phyloP scores from a whole-genome alignment of 805 yeast species.

The Wickerhamiella alocasiicola region DNA sequence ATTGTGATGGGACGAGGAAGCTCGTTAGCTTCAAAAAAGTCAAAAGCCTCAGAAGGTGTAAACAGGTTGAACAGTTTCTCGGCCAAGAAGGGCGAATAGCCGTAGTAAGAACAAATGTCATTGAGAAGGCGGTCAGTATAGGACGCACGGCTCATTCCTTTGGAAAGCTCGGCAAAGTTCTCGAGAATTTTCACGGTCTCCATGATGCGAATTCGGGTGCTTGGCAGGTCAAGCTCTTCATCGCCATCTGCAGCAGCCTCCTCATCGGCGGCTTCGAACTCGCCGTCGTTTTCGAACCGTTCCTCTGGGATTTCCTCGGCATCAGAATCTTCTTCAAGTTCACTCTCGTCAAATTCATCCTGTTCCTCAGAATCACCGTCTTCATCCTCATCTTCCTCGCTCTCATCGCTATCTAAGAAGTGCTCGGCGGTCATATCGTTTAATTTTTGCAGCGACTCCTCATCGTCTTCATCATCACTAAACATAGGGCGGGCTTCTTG shows the following conservation, averaged over 20 bases:
- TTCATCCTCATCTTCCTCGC: conserved; percentile 15
- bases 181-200: conserved; percentile 91
- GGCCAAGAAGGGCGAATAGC: conserved; percentile 83
- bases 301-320: conserved; percentile 19
- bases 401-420: conserved; percentile 18
- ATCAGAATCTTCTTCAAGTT: conserved; percentile 17
- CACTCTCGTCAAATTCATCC: conserved; percentile 18
- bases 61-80: conserved; percentile 86
- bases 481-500: conserved; percentile 51
- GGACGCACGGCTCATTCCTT: conserved; percentile 75
- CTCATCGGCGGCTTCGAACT: conserved; percentile 14
- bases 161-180: conserved; percentile 46
- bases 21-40: conserved; percentile 97
- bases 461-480: conserved; percentile 60
- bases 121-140: conserved; percentile 63
- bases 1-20: conserved; percentile 92
- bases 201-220: conserved; percentile 84
- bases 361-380: conserved; percentile 15
- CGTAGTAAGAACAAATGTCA: conserved; percentile 89
- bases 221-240: conserved; percentile 43
- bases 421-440: conserved; percentile 22
- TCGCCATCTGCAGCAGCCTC: conserved; percentile 28
- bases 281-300: conserved; percentile 14
- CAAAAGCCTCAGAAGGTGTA: conserved; percentile 93
- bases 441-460: conserved; percentile 32